Conservation (phyloP, 2,329 filamentous ascomycete species). For the Claviceps spartinae region DNA sequence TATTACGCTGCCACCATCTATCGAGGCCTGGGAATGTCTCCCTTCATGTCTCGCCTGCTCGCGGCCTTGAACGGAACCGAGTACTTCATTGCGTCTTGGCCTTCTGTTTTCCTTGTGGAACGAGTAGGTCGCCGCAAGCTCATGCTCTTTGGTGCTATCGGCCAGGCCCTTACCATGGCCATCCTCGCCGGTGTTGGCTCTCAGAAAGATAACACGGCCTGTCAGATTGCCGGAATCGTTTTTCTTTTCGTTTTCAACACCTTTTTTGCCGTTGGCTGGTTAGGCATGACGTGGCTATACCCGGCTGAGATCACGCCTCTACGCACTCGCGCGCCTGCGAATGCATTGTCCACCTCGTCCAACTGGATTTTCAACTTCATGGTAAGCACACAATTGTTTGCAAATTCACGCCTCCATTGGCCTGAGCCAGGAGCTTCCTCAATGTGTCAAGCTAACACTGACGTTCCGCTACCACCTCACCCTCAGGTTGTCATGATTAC, state of each 20-base stretch:
- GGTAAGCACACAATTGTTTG: constrained; percentile 13
- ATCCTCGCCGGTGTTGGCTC: constrained; percentile 44
- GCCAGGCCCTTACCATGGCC: constrained; percentile 51
- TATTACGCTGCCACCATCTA: constrained; percentile 51
- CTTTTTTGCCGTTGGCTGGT: constrained; percentile 46
- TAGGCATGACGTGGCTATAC: constrained; percentile 49
- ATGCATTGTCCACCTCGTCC: constrained; percentile 38
- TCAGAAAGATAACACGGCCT: constrained; percentile 31
- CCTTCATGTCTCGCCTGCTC: constrained; percentile 43
- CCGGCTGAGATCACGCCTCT: constrained; percentile 54
- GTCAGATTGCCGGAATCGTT: constrained; percentile 47
- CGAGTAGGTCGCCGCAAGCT: constrained; percentile 53
- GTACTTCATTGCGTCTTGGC: constrained; percentile 50
- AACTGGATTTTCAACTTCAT: constrained; percentile 54
- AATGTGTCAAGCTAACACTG: not conserved
- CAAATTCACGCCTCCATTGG: not conserved
- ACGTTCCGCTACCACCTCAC: not conserved
- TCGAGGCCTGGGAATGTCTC: constrained; percentile 36
- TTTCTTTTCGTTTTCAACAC: constrained; percentile 51
- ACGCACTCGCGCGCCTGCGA: constrained; percentile 49
- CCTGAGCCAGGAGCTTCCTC: not conserved
- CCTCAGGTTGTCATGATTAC: constrained; percentile 45
- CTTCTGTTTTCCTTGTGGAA: constrained; percentile 47
- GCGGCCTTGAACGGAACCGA: constrained; percentile 31
- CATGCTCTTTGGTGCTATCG: constrained; percentile 55